Conservation (phyloP, 2,329 filamentous ascomycete genomes). For the Spiromastix sp. region DNA sequence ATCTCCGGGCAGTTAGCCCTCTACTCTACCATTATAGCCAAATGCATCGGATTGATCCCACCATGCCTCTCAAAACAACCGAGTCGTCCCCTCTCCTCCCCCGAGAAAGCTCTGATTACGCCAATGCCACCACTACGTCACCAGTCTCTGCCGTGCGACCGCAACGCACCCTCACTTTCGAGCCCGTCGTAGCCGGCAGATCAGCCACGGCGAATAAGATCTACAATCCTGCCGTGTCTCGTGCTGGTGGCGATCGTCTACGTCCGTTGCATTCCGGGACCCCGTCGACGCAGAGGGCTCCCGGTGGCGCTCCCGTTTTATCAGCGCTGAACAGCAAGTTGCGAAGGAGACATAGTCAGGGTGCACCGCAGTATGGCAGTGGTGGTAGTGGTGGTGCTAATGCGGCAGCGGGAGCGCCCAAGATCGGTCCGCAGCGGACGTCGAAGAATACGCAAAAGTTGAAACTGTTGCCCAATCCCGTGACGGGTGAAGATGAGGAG, state of each 20-base stretch:
- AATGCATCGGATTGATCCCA: too few relatives aligned
- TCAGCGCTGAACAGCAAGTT: conserved; percentile 80
- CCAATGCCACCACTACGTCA: conserved; percentile 24
- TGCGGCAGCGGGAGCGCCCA: conserved; percentile 38
- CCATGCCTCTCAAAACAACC: too few relatives aligned
- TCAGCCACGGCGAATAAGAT: conserved; percentile 29
- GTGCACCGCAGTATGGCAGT: conserved; percentile 41
- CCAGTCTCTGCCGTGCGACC: conserved; percentile 27
- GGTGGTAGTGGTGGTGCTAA: too few relatives aligned
- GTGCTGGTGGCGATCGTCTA: conserved; percentile 18
- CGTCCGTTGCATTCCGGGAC: conserved; percentile 31
- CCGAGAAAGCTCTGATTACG: too few relatives aligned
- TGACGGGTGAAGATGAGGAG: conserved; percentile 53
- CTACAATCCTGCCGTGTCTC: not conserved
- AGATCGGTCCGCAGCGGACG: conserved; percentile 89
- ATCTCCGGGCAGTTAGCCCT: too few relatives aligned
- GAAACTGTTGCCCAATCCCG: conserved; percentile 84
- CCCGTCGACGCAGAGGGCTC: conserved; percentile 20
- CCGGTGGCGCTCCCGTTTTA: conserved; percentile 50
- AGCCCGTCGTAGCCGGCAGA: conserved; percentile 33
- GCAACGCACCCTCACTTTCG: conserved; percentile 34
- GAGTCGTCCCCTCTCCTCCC: too few relatives aligned
- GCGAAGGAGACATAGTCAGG: conserved; percentile 74
- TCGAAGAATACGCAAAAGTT: conserved; percentile 95
- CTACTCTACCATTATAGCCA: too few relatives aligned